Percentiles rank a stretch among this genome's conserved stretches.
Conservation (phyloP, 768 basidiomycete genomes). For the Tephrocybe rancida region DNA sequence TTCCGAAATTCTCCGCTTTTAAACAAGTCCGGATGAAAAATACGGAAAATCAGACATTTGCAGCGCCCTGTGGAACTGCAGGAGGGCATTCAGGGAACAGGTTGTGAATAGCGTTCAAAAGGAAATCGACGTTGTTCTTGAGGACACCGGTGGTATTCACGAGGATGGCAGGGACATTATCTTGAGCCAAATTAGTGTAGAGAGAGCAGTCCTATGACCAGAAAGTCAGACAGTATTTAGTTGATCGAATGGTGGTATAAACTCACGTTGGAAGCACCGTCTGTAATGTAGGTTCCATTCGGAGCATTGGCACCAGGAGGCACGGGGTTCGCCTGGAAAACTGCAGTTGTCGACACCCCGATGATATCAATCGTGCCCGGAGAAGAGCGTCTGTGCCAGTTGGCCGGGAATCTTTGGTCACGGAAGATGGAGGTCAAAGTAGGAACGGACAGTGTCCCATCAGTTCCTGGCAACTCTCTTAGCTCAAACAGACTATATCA, state of each 20-base stretch:
- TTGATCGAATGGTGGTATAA: not conserved
- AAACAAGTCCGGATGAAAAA: too few relatives aligned
- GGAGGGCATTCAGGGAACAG: conserved; percentile 11
- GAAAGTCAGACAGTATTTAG: not conserved
- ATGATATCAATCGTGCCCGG: conserved; percentile 4
- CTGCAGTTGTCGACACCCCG: not conserved
- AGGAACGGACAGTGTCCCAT: conserved; percentile 10
- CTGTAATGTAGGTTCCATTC: conserved; percentile 11
- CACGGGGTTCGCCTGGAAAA: conserved; percentile 5
- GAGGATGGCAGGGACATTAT: conserved; percentile 15
- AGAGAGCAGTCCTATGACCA: conserved; percentile 5
- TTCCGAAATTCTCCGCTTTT: too few relatives aligned
- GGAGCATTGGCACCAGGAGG: conserved; percentile 12
- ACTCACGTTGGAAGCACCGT: conserved; percentile 6
- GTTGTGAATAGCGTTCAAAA: conserved; percentile 11
- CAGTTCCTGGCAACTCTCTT: conserved; percentile 6
- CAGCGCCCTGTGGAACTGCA: conserved; percentile 10
- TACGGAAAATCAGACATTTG: conserved; percentile 10
- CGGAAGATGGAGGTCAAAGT: conserved; percentile 18
- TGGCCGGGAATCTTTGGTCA: conserved; percentile 14
- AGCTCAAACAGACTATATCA: not conserved
- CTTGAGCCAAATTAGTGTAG: conserved; percentile 9
- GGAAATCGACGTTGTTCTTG: conserved; percentile 16
- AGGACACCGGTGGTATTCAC: conserved; percentile 16
- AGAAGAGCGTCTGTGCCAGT: conserved; percentile 11